These are phyloP conservation scores for Suaeda aralocaspica DNA, from an alignment of 148 eudicot genomes.

Conservation along the genomic window DNA sequence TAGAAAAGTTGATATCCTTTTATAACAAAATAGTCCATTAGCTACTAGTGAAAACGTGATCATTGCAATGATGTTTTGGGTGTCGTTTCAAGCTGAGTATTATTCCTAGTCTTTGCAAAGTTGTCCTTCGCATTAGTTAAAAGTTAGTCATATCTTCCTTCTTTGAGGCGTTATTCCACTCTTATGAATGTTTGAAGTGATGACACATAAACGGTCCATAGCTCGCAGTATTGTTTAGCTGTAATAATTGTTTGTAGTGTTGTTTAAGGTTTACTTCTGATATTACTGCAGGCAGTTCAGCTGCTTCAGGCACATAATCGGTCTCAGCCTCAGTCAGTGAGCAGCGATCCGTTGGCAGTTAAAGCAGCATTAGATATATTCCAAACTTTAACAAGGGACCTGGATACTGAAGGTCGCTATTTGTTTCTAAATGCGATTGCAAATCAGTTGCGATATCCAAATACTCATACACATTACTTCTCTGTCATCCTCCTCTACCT, in stretches of 20 bases:
- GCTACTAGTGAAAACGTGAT: too few relatives aligned
- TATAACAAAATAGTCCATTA: too few relatives aligned
- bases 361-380: slow-evolving; percentile 71
- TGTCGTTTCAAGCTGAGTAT: too few relatives aligned
- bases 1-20: too few relatives aligned
- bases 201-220: too few relatives aligned
- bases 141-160: too few relatives aligned
- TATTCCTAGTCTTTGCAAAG: too few relatives aligned
- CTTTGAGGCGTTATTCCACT: too few relatives aligned
- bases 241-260: not conserved
- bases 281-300: slow-evolving; percentile 67
- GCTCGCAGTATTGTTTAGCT: not conserved
- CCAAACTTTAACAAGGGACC: slow-evolving; percentile 57
- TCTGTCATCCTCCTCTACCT: slow-evolving; percentile 69
- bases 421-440: slow-evolving; percentile 85
- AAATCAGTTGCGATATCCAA: slow-evolving; percentile 93
- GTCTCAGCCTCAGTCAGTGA: slow-evolving; percentile 52
- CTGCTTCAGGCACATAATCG: slow-evolving; percentile 69
- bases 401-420: slow-evolving; percentile 93
- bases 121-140: too few relatives aligned
- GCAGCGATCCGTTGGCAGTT: slow-evolving; percentile 44
- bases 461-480: slow-evolving; percentile 90
- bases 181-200: too few relatives aligned
- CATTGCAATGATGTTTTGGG: too few relatives aligned
- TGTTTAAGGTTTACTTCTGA: not conserved